A percentile compares a stretch with the other conserved stretches of the same genome.
Conservation (phyloP, 2,329 filamentous ascomycete species). For the Penicillium paneum region DNA sequence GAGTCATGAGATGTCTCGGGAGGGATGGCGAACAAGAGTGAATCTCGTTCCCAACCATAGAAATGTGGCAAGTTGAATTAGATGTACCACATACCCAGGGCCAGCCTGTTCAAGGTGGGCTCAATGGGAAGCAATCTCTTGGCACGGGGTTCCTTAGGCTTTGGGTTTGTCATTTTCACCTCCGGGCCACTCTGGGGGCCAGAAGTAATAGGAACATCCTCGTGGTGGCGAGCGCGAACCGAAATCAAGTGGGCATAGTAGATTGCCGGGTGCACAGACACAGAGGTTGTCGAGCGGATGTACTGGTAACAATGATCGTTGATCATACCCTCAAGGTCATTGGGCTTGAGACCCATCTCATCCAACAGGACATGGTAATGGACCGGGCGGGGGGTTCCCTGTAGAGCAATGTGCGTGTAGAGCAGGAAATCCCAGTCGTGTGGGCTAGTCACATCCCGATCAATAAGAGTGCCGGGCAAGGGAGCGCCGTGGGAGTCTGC, state of each 20-base stretch:
- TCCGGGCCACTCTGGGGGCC: conserved; percentile 42
- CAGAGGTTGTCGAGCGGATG: conserved; percentile 83
- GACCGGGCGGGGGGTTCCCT: conserved; percentile 88
- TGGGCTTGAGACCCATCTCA: conserved; percentile 65
- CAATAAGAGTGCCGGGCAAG: conserved; percentile 80
- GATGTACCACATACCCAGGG: conserved; percentile 44
- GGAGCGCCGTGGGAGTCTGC: conserved; percentile 77
- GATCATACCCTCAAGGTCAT: conserved; percentile 78
- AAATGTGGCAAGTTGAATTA: conserved; percentile 11
- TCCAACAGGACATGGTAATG: conserved; percentile 89
- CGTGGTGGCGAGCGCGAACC: conserved; percentile 73
- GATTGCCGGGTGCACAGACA: conserved; percentile 75
- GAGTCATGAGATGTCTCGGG: not conserved
- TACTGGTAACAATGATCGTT: conserved; percentile 97
- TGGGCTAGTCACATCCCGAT: conserved; percentile 84
- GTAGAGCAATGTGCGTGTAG: conserved; percentile 72
- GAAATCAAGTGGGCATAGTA: conserved; percentile 95
- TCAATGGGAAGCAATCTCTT: conserved; percentile 39
- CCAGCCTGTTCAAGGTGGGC: conserved; percentile 27
- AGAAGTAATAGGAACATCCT: conserved; percentile 48
- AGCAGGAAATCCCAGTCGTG: conserved; percentile 87
- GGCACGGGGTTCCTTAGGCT: conserved; percentile 26
- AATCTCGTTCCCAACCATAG: not conserved
- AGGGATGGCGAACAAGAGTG: not conserved
- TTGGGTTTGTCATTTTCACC: conserved; percentile 32